phyloP scores from a whole-genome alignment of 352 stramenopile genomes.

The Vaucheria bursata region DNA sequence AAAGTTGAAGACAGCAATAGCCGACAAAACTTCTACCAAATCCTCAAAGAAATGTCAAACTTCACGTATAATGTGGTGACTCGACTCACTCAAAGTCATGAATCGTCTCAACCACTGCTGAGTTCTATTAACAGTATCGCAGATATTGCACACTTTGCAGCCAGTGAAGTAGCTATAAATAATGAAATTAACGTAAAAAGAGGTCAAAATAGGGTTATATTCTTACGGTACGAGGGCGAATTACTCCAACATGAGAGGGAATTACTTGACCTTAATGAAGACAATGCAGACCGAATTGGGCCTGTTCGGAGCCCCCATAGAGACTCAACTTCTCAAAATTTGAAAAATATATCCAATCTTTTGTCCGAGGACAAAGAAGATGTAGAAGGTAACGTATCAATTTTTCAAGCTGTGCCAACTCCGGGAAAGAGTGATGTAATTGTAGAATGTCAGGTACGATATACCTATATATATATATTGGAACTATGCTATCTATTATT shows the following conservation, averaged over 20 bases:
- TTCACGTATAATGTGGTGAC: not conserved
- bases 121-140: not conserved
- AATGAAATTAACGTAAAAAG: not conserved
- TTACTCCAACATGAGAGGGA: slow-evolving; percentile 32
- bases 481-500: too few species aligned
- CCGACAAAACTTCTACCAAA: not conserved
- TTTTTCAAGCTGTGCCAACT: too few species aligned
- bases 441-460: too few species aligned
- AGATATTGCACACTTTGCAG: not conserved
- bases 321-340: too few species aligned
- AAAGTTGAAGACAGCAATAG: not conserved
- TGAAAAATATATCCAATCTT: too few species aligned
- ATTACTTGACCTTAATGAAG: not conserved
- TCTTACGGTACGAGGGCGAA: slow-evolving; percentile 41
- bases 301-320: too few species aligned
- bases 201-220: slow-evolving; percentile 23
- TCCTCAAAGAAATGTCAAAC: not conserved
- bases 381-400: too few species aligned
- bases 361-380: too few species aligned
- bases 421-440: too few species aligned
- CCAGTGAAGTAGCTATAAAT: not conserved
- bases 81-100: not conserved
- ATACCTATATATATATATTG: too few species aligned
- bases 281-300: too few species aligned
- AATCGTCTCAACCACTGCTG: not conserved